These are phyloP conservation scores for Ambrosia trifida DNA, from an alignment of 129 eudicot species.

Conservation along the genomic window DNA sequence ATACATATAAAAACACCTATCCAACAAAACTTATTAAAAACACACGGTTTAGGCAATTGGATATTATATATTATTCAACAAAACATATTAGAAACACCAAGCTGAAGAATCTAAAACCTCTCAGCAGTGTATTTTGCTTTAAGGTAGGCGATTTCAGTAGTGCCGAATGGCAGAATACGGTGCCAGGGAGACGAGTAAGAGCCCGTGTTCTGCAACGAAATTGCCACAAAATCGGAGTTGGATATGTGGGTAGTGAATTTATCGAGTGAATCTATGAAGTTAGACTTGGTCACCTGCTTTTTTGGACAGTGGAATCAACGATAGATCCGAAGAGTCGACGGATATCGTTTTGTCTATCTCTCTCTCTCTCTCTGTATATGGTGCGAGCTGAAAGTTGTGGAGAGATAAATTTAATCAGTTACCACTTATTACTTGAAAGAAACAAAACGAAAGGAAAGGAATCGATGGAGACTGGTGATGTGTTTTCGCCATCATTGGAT, in stretches of 20 bases:
- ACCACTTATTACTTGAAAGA: no score
- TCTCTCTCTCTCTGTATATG: no score
- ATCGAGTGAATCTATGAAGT: conserved; percentile 52
- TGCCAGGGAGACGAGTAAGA: conserved; percentile 80
- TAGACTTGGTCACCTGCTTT: conserved; percentile 77
- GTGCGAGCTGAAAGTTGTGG: no score
- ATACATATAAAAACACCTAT: neutral
- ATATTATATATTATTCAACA: no score
- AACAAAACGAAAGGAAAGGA: no score
- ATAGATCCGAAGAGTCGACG: no score
- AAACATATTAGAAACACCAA: conserved; percentile 71
- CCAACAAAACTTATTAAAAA: conserved; percentile 18
- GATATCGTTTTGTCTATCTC: no score
- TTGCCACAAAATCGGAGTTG: conserved; percentile 67
- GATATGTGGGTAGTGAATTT: conserved; percentile 45
- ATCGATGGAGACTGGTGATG: no score
- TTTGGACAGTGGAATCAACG: conserved; percentile 47
- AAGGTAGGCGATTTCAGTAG: conserved; percentile 63
- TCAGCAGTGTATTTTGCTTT: conserved; percentile 80
- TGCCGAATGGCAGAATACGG: conserved; percentile 58
- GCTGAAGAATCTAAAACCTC: conserved; percentile 79
- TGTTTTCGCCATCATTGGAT: no score
- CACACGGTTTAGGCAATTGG: no score
- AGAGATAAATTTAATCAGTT: no score
- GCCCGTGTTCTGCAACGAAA: conserved; percentile 80